Evolutionary conservation across 805 yeast genomes (phyloP).

Genomic region (Saitoella complicata): DNA sequence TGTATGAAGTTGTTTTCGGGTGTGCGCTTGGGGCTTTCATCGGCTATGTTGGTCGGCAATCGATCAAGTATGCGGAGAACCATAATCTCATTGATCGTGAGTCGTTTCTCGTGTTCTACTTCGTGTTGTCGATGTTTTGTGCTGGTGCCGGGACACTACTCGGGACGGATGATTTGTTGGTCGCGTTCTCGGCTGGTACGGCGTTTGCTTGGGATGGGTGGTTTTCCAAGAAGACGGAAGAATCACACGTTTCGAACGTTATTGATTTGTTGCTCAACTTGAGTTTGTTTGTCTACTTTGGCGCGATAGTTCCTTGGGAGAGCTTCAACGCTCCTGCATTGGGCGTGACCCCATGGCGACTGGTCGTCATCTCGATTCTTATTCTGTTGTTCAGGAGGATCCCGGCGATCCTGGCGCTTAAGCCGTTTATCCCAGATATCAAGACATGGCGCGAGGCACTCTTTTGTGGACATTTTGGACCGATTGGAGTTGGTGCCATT

Average conservation of each 20-base stretch:
- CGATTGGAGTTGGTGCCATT: constrained; percentile 88
- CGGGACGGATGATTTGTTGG: constrained; percentile 79
- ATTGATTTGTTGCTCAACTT: constrained; percentile 70
- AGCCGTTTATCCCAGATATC: constrained; percentile 72
- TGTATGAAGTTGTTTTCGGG: constrained; percentile 74
- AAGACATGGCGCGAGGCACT: constrained; percentile 82
- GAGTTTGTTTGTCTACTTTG: constrained; percentile 77
- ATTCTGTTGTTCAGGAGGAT: constrained; percentile 61
- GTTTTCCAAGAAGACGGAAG: constrained; percentile 69
- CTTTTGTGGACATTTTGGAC: constrained; percentile 94
- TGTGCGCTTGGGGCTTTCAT: constrained; percentile 53
- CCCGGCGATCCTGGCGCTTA: constrained; percentile 62
- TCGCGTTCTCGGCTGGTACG: constrained; percentile 83
- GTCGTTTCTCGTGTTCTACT: constrained; percentile 70
- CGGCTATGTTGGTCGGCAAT: constrained; percentile 55
- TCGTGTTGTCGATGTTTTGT: constrained; percentile 65
- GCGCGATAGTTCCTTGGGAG: constrained; percentile 82
- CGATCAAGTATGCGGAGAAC: constrained; percentile 58
- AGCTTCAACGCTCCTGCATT: constrained; percentile 44
- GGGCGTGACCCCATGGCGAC: constrained; percentile 66
- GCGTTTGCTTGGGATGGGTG: constrained; percentile 91
- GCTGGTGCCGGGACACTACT: constrained; percentile 80
- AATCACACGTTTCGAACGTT: constrained; percentile 76
- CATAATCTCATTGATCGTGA: constrained; percentile 66
- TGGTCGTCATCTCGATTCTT: constrained; percentile 57